These are phyloP conservation scores for Wickerhamomyces queroliae DNA, from an alignment of 805 yeast genomes.

Conservation along the genomic window DNA sequence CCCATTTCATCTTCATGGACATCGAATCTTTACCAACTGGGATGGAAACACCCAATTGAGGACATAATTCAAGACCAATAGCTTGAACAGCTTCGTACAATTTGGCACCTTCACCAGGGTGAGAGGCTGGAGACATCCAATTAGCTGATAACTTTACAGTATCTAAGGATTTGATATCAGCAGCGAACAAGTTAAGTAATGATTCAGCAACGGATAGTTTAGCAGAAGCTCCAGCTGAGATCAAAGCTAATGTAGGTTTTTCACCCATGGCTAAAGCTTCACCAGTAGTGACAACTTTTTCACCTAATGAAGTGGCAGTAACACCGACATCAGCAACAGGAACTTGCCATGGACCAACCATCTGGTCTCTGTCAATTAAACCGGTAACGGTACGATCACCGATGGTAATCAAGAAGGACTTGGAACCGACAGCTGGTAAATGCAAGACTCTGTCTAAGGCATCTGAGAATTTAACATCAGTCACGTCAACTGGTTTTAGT, in stretches of 20 bases:
- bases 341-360: constrained; percentile 99
- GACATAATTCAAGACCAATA: constrained; percentile 89
- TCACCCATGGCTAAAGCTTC: constrained; percentile 98
- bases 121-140: constrained; percentile 98
- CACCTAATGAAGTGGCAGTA: constrained; percentile 85
- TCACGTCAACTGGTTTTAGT: constrained; percentile 33
- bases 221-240: constrained; percentile 86
- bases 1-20: constrained; percentile 99
- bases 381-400: constrained; percentile 99
- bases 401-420: constrained; percentile 91
- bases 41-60: constrained; percentile 82
- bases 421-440: constrained; percentile 92
- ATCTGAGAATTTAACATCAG: constrained; percentile 41
- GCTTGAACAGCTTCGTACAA: constrained; percentile 97
- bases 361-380: constrained; percentile 92
- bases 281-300: constrained; percentile 67
- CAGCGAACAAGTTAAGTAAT: constrained; percentile 79
- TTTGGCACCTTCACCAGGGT: constrained; percentile 91
- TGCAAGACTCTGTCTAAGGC: constrained; percentile 79
- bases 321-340: constrained; percentile 99
- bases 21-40: constrained; percentile 99
- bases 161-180: constrained; percentile 72
- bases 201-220: constrained; percentile 96
- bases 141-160: constrained; percentile 88
- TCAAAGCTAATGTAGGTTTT: constrained; percentile 84